These are phyloP conservation scores for Lentinula raphanica DNA, from an alignment of 768 basidiomycete genomes.

Conservation along the genomic window DNA sequence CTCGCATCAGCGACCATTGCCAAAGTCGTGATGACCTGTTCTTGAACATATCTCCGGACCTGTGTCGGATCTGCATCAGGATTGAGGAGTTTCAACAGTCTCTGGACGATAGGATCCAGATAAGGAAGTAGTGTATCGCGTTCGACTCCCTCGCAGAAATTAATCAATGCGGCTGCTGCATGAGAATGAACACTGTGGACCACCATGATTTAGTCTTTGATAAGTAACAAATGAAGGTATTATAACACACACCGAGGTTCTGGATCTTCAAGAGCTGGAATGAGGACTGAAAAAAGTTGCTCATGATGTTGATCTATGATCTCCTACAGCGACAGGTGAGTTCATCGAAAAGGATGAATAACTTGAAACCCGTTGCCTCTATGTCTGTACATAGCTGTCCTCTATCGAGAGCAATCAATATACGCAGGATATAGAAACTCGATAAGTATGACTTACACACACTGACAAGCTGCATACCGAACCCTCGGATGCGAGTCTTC, in stretches of 20 bases:
- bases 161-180: slow-evolving; percentile 83
- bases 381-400: slow-evolving; percentile 89
- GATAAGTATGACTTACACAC: slow-evolving; percentile 51
- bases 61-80: slow-evolving; percentile 42
- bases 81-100: slow-evolving; percentile 61
- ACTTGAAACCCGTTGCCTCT: slow-evolving; percentile 43
- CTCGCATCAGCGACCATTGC: slow-evolving; percentile 89
- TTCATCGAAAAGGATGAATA: background rate
- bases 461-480: slow-evolving; percentile 77
- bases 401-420: slow-evolving; percentile 29
- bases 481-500: slow-evolving; percentile 75
- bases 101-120: slow-evolving; percentile 74
- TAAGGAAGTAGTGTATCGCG: slow-evolving; percentile 69
- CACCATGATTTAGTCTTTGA: background rate
- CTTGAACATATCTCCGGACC: slow-evolving; percentile 65
- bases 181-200: slow-evolving; percentile 71
- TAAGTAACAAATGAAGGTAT: background rate
- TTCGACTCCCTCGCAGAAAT: slow-evolving; percentile 86
- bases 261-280: slow-evolving; percentile 69
- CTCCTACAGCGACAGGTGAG: slow-evolving; percentile 38
- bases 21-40: slow-evolving; percentile 82
- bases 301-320: slow-evolving; percentile 64
- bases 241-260: slow-evolving; percentile 54
- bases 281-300: slow-evolving; percentile 64
- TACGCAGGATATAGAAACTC: background rate